These are phyloP conservation scores for Torulaspora indica DNA, from an alignment of 805 yeast genomes.

Conservation along the genomic window DNA sequence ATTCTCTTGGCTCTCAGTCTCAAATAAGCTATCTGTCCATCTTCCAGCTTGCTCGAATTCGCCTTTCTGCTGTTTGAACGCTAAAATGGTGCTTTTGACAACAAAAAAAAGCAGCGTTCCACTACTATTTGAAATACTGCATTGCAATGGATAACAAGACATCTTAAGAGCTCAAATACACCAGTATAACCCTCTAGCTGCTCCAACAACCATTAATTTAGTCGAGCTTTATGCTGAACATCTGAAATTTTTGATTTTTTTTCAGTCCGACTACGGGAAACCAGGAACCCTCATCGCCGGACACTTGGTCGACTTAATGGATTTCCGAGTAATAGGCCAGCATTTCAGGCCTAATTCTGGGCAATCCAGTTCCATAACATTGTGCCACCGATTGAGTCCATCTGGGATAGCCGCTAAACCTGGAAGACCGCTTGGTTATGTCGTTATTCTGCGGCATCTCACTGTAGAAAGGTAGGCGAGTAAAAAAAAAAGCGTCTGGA, in stretches of 20 bases:
- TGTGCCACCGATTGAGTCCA: not conserved
- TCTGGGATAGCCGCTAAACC: not conserved
- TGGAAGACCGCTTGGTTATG: not conserved
- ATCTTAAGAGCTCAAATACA: slow-evolving; percentile 2
- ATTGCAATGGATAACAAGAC: slow-evolving; percentile 62
- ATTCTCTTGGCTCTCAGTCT: not conserved
- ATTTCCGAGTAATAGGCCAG: not conserved
- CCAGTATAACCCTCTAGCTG: not conserved
- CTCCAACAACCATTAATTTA: slow-evolving; percentile 10
- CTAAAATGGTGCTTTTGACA: slow-evolving; percentile 55
- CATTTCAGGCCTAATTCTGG: not conserved
- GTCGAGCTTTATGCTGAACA: slow-evolving; percentile 4
- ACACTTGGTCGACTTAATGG: not conserved
- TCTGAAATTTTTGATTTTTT: slow-evolving; percentile 6
- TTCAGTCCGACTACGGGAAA: slow-evolving; percentile 10
- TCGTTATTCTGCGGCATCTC: not conserved
- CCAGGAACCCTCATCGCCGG: slow-evolving; percentile 3
- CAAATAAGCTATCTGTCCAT: slow-evolving; percentile 57
- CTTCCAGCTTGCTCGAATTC: slow-evolving; percentile 39
- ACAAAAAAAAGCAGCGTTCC: slow-evolving; percentile 52
- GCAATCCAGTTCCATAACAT: not conserved
- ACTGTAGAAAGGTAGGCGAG: not conserved
- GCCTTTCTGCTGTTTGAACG: slow-evolving; percentile 41
- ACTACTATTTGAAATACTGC: slow-evolving; percentile 41
- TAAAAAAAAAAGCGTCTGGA: slow-evolving; percentile 2